Evolutionary conservation across 2,329 filamentous ascomycete species (phyloP).

Genomic region (Hypoxylon rubiginosum): DNA sequence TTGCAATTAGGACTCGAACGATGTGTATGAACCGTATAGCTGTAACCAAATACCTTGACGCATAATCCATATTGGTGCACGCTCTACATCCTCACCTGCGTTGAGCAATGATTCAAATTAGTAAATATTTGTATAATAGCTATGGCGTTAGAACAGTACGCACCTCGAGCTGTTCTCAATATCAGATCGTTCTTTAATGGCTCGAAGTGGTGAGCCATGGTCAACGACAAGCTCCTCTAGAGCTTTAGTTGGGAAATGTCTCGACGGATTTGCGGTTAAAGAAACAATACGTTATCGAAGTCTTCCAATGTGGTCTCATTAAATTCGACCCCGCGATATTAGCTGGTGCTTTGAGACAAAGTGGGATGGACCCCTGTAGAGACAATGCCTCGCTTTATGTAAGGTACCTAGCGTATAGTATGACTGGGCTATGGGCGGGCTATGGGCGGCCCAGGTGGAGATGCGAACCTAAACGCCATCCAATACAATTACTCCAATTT

Average conservation of each 20-base stretch:
- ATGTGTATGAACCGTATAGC: conserved; percentile 1
- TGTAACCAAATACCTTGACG: conserved; percentile 79
- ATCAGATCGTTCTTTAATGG: conserved; percentile 94
- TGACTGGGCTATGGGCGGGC: too few relatives aligned
- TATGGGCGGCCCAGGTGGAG: background rate
- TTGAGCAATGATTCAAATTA: conserved; percentile 40
- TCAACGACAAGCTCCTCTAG: conserved; percentile 41
- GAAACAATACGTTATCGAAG: background rate
- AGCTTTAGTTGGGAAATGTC: background rate
- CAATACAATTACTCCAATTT: conserved; percentile 28
- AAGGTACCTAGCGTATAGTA: too few relatives aligned
- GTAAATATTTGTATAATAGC: conserved; percentile 36
- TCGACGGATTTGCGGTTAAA: background rate
- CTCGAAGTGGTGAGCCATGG: conserved; percentile 79
- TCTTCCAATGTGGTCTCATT: background rate
- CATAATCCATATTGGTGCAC: conserved; percentile 99
- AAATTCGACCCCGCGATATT: conserved; percentile 35
- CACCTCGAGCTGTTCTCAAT: conserved; percentile 90
- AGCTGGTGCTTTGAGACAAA: conserved; percentile 2
- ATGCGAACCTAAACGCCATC: background rate
- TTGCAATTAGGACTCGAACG: conserved; percentile 12
- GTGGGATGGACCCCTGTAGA: conserved; percentile 43
- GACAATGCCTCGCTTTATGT: conserved; percentile 3
- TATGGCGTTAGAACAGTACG: conserved; percentile 43
- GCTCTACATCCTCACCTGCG: conserved; percentile 87